Evolutionary conservation across 148 eudicot genomes (phyloP), one percentile per base, ranked within the genome.

Genomic region (Nepenthes mirabilis): DNA sequence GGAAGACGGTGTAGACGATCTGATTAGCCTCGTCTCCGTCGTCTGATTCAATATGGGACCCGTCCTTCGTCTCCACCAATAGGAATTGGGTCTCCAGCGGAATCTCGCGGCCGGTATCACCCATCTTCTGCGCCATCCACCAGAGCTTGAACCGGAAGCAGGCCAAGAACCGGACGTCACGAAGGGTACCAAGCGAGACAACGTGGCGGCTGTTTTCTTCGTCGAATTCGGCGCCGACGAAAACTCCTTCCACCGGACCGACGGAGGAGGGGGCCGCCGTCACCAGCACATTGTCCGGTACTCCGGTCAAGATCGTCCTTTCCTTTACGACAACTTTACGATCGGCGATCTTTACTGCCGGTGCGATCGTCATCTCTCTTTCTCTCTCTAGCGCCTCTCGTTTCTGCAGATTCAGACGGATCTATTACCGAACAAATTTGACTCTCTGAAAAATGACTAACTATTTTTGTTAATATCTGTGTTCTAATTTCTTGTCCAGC

Each of bases 71-170:
- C 65, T 88, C 89, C 0, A 88, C 65, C 72, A 88, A 70, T 51
- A 88, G 55, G 74, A 88, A 88, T 36, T 88, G 96, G 11, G 96
- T 88, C 70, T 88, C 96, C 6, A 85, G 34, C 3, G 96, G 96
- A 37, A 88, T 78, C 14, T 85, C 83, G 7, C 83, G 54, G 2
- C 87, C 93, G 36, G 62, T 64, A 60, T 77, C 76, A 0, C 96
- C 96, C 93, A 88, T 85, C 57, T 63, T 83, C 67, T 88, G 96
- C 32, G 93, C 79, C 93, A 88, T 83, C 96, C 96, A 88, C 96
- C 96, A 88, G 13, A 88, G 53, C 80, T 88, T 88, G 68, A 88
- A 88, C 65, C 96, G 60, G 51, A 88, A 88, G 52, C 86, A 80
- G 32, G 96, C 82, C 67, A 88, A 14, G 75, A 85, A 88, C 61